phyloP scores from a whole-genome alignment of 495 filamentous ascomycete genomes.

The Chaetomium cochliodes region DNA sequence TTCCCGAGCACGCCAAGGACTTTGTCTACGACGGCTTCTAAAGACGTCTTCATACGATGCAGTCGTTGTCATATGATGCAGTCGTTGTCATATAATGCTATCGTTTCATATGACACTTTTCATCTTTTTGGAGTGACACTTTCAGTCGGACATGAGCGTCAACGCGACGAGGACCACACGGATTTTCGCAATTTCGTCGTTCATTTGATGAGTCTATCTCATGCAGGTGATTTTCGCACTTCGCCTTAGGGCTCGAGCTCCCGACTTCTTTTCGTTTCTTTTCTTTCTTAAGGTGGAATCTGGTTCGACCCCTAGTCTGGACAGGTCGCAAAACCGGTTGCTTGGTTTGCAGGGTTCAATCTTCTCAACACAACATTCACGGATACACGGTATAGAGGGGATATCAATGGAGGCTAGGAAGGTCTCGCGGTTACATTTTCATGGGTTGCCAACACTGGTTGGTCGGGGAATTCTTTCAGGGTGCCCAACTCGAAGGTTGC shows the following conservation, averaged over 20 bases:
- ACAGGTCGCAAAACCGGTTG: conserved; percentile 1
- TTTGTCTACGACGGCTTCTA: conserved; percentile 31
- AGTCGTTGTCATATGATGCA: no score
- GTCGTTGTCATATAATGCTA: no score
- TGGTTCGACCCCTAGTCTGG: neutral
- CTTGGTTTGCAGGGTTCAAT: neutral
- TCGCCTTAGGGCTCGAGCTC: neutral
- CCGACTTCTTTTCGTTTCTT: neutral
- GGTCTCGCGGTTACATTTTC: neutral
- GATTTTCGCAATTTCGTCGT: neutral
- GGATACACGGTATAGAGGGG: neutral
- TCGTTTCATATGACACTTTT: no score
- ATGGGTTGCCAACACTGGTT: neutral
- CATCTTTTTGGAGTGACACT: no score
- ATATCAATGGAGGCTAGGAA: neutral
- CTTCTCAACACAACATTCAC: neutral
- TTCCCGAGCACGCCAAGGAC: conserved; percentile 33
- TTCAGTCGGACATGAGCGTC: neutral
- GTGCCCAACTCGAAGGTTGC: conserved; percentile 11
- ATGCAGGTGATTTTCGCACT: neutral
- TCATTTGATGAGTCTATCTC: neutral
- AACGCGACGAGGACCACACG: neutral
- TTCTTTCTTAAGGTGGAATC: neutral
- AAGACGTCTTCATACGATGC: neutral
- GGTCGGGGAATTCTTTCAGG: neutral